Percentiles rank a stretch among this genome's conserved stretches.
Conservation (phyloP, 495 filamentous ascomycete species). For the Daldinia bambusicola region DNA sequence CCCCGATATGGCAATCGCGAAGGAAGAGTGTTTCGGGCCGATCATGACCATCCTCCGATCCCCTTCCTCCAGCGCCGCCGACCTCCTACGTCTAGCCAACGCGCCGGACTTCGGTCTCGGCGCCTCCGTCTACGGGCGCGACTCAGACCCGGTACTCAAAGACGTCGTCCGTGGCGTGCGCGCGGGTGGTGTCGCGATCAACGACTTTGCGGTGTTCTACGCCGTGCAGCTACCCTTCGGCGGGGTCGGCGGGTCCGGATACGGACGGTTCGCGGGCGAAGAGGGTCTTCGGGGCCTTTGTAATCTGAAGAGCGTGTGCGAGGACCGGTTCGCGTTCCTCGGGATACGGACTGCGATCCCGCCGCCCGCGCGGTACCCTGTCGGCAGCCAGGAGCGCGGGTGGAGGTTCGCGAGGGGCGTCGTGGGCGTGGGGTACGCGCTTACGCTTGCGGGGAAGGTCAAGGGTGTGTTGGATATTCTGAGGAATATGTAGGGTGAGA, state of each 20-base stretch:
- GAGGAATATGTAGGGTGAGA: slow-evolving; percentile 49
- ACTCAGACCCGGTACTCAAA: slow-evolving; percentile 53
- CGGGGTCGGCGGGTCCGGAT: slow-evolving; percentile 85
- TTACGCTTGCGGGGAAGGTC: slow-evolving; percentile 52
- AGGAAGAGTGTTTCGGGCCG: slow-evolving; percentile 91
- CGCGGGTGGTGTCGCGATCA: slow-evolving; percentile 90
- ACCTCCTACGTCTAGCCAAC: slow-evolving; percentile 79
- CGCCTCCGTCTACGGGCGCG: slow-evolving; percentile 80
- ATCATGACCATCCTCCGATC: slow-evolving; percentile 86
- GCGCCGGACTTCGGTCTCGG: slow-evolving; percentile 81
- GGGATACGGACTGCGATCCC: slow-evolving; percentile 82
- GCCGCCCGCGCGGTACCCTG: slow-evolving; percentile 80
- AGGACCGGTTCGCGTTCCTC: slow-evolving; percentile 71
- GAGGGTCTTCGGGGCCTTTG: slow-evolving; percentile 87
- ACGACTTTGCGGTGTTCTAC: slow-evolving; percentile 94
- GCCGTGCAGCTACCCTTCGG: slow-evolving; percentile 94
- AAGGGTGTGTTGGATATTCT: slow-evolving; percentile 54
- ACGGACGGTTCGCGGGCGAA: slow-evolving; percentile 91
- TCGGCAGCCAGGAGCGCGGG: slow-evolving; percentile 62
- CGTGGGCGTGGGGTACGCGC: slow-evolving; percentile 65
- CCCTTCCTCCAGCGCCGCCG: slow-evolving; percentile 55
- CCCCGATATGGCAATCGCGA: slow-evolving; percentile 81
- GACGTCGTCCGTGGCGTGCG: slow-evolving; percentile 72
- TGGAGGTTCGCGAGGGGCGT: slow-evolving; percentile 67
- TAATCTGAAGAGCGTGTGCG: slow-evolving; percentile 86